Percentiles rank a stretch among this genome's conserved stretches.
Conservation (phyloP, 2,329 filamentous ascomycete genomes). For the Clonostachys byssicola region DNA sequence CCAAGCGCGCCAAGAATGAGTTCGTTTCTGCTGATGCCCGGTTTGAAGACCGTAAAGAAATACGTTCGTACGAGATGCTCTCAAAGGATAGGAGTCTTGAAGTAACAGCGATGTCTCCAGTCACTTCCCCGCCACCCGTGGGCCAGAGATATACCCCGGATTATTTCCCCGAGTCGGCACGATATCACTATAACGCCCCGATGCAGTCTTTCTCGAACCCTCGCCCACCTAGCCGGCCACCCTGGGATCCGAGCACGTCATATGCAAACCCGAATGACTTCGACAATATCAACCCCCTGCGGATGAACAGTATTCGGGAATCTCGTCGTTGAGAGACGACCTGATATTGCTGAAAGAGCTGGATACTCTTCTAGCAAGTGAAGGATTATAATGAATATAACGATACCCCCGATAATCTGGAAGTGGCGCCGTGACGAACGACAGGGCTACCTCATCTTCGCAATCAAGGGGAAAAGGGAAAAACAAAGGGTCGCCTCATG, state of each 20-base stretch:
- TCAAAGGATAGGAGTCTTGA: conserved; percentile 49
- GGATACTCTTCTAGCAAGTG: too few species aligned
- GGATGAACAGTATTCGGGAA: conserved; percentile 38
- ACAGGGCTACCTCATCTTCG: too few species aligned
- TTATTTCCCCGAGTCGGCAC: conserved; percentile 50
- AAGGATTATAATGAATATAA: too few species aligned
- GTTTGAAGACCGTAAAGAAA: conserved; percentile 54
- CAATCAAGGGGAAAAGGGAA: too few species aligned
- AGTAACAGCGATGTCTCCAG: conserved; percentile 46
- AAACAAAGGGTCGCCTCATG: too few species aligned
- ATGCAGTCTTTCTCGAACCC: conserved; percentile 53
- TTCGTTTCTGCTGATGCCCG: conserved; percentile 86
- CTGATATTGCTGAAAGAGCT: too few species aligned
- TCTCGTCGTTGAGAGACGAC: too few species aligned
- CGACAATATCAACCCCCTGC: conserved; percentile 45
- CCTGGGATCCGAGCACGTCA: conserved; percentile 37
- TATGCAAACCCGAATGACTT: conserved; percentile 24
- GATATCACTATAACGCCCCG: conserved; percentile 53
- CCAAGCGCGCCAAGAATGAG: conserved; percentile 55
- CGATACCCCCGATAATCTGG: too few species aligned
- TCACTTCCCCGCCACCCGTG: conserved; percentile 3
- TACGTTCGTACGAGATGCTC: conserved; percentile 79
- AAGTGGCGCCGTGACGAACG: too few species aligned
- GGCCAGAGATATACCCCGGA: conserved; percentile 44
- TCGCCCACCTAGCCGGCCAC: conserved; percentile 34